phyloP scores from a whole-genome alignment of 2,329 filamentous ascomycete species.

The Colletotrichum endophyticum region DNA sequence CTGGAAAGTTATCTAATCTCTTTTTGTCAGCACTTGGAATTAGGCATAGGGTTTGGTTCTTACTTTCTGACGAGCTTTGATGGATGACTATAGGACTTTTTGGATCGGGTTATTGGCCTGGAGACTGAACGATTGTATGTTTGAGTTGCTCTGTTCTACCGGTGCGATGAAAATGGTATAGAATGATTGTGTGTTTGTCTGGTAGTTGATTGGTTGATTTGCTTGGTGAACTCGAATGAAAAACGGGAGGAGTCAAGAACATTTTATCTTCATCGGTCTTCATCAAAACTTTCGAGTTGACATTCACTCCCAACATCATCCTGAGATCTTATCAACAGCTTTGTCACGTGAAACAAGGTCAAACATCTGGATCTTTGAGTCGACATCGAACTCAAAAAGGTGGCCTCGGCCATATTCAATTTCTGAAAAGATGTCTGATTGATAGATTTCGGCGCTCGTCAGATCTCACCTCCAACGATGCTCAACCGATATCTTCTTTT shows the following conservation, averaged over 20 bases:
- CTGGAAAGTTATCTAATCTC: neutral
- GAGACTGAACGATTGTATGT: neutral
- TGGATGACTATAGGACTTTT: neutral
- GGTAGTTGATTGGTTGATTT: neutral
- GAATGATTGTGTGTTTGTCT: neutral
- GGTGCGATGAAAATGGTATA: neutral
- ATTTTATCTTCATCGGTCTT: neutral
- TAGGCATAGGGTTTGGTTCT: neutral
- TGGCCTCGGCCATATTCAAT: neutral
- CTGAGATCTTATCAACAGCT: neutral
- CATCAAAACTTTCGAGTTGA: neutral
- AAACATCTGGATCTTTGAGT: neutral
- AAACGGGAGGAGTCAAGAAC: neutral
- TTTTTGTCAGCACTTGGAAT: neutral
- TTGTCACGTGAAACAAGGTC: neutral
- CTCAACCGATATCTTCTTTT: neutral
- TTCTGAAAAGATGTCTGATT: neutral
- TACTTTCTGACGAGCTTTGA: neutral
- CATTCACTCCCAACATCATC: neutral
- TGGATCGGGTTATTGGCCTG: neutral
- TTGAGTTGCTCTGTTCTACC: neutral
- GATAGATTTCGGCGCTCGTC: neutral
- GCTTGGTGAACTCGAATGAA: neutral
- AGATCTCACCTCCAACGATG: neutral
- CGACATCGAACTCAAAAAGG: neutral